phyloP scores from a whole-genome alignment of 2,329 filamentous ascomycete genomes.

The Exophiala spinifera region DNA sequence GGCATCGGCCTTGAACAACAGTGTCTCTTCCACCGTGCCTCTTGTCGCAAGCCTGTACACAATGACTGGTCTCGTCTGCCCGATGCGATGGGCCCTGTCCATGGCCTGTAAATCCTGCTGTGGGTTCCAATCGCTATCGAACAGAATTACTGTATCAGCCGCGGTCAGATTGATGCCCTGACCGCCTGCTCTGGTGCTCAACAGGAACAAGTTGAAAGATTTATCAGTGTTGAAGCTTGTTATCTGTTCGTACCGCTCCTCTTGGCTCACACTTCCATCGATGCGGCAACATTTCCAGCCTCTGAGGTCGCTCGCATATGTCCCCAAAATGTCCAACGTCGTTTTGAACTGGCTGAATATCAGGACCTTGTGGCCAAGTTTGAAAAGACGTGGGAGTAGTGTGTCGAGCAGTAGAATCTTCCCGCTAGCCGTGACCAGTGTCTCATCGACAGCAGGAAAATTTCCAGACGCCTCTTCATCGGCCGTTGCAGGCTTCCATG shows the following conservation, averaged over 20 bases:
- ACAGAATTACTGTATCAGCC: conserved; percentile 89
- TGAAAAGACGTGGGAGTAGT: conserved; percentile 71
- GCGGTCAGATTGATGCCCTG: conserved; percentile 92
- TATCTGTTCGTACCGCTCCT: conserved; percentile 67
- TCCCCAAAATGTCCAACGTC: conserved; percentile 83
- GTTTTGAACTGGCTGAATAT: conserved; percentile 97
- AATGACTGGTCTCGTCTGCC: conserved; percentile 85
- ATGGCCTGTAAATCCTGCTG: conserved; percentile 97
- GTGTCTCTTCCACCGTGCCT: conserved; percentile 83
- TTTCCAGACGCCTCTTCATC: conserved; percentile 58
- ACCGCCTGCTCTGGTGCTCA: conserved; percentile 87
- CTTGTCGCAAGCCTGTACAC: conserved; percentile 92
- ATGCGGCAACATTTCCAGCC: conserved; percentile 83
- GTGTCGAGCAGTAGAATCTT: conserved; percentile 95
- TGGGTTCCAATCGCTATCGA: conserved; percentile 90
- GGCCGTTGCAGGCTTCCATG: conserved; percentile 61
- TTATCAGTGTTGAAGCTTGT: conserved; percentile 67
- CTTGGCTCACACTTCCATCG: conserved; percentile 79
- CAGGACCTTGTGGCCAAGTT: conserved; percentile 78
- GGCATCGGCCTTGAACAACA: conserved; percentile 82
- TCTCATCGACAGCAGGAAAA: conserved; percentile 67
- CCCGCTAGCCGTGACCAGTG: conserved; percentile 79
- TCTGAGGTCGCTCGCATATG: conserved; percentile 76
- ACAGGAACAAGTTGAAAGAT: conserved; percentile 71
- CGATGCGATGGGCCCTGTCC: conserved; percentile 91